phyloP scores from a whole-genome alignment of 116 monocot species.

The Phalaenopsis hybrid region DNA sequence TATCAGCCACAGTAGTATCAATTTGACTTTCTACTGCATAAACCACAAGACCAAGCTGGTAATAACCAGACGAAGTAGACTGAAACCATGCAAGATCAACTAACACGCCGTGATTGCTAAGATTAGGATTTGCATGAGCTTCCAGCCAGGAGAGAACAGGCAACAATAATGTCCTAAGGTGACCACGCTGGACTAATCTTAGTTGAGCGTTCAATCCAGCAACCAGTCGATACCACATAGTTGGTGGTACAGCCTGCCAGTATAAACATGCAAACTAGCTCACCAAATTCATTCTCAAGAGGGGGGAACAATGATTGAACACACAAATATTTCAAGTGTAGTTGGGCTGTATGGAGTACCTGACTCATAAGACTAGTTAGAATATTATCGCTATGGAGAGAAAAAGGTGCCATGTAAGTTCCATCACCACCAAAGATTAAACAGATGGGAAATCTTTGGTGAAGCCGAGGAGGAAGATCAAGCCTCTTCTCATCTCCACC shows the following conservation, averaged over 20 bases:
- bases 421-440: conserved; percentile 87
- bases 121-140: conserved; percentile 74
- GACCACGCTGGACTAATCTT: conserved; percentile 72
- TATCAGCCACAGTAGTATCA: conserved; percentile 25
- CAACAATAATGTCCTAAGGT: conserved; percentile 37
- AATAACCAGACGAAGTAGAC: conserved; percentile 71
- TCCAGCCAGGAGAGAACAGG: conserved; percentile 87
- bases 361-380: conserved; percentile 98
- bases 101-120: conserved; percentile 43
- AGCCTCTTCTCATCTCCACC: conserved; percentile 98
- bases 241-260: conserved; percentile 73
- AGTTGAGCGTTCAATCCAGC: conserved; percentile 96
- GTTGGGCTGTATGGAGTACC: conserved; percentile 22
- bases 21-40: conserved; percentile 38
- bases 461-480: conserved; percentile 81
- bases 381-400: conserved; percentile 93
- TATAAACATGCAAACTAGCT: background rate
- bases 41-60: conserved; percentile 89
- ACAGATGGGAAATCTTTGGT: conserved; percentile 67
- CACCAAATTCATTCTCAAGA: background rate
- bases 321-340: background rate
- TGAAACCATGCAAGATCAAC: conserved; percentile 94
- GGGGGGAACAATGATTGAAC: background rate
- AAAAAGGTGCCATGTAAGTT: conserved; percentile 92
- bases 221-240: conserved; percentile 92